Evolutionary conservation across 2,329 filamentous ascomycete genomes (phyloP), one percentile per base, ranked within the genome.

Genomic region (Xylaria hypoxylon): DNA sequence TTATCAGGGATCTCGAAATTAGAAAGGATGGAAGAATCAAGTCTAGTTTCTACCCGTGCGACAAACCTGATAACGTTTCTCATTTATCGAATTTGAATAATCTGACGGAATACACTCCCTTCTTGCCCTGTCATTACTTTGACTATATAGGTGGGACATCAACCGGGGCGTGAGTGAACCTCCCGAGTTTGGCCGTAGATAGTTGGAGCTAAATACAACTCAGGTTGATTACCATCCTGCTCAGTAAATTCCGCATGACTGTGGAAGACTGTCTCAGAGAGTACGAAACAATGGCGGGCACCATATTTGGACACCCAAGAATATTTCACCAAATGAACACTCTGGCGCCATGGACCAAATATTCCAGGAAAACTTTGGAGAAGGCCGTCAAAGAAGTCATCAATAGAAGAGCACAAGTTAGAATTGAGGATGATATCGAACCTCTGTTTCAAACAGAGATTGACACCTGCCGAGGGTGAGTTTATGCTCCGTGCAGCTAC

Each of bases 111-210:
- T 64, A 64, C 55, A 67, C 38, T 3, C 53, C 62, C 6, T 70
- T 67, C 45, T 35, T 70, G 19, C 68, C 69, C 5, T 69, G 69
- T 15, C 69, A 69, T 35, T 70, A 67, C 19, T 70, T 70, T 35
- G 69, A 70, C 26, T 69, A 67, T 15, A 62, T 69, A 38, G 64
- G 48, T 2, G 67, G 69, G 11, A 67, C 67, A 3, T 70, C 66
- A 40, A 70, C 68, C 1, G 68, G 66, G 22, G 68, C 60, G 64
- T 68, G 38, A 62, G 66, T 50, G 11, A 19, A 19, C 15, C 11
- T 13, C 24, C 17, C 22, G 24, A 31, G 11, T 3, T 24, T 4
- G 28, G 24, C 7, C 24, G n/a, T 53, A 8, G n/a, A 17, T n/a
- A 55, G 2, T 15, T 44, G 40, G 11, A 48, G 24, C 51, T 48